Evolutionary conservation across 108 stramenopile genomes (phyloP).

Genomic region (Cylindrotheca fusiformis): DNA sequence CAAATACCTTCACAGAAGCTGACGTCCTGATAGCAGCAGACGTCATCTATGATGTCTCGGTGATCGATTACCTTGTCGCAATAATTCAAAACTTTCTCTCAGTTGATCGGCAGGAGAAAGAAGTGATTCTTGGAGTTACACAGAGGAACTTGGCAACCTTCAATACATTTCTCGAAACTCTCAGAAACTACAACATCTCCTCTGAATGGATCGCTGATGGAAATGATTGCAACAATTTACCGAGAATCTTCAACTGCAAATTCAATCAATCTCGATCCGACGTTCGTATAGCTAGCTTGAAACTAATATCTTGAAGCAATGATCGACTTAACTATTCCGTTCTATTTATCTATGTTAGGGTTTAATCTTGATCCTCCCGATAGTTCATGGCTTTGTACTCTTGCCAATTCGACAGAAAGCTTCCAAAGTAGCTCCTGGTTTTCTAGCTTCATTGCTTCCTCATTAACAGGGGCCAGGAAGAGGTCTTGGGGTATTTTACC

Average conservation of each 20-base stretch:
- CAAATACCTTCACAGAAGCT: constrained; percentile 23
- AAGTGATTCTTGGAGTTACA: constrained; percentile 58
- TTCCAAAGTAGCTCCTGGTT: constrained; percentile 12
- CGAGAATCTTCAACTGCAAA: constrained; percentile 51
- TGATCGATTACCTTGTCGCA: constrained; percentile 36
- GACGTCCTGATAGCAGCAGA: constrained; percentile 70
- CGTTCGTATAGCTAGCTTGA: constrained; percentile 31
- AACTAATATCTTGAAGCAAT: background rate
- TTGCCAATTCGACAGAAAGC: background rate
- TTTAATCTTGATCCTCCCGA: background rate
- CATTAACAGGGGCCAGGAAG: constrained; percentile 4
- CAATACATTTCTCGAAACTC: constrained; percentile 37
- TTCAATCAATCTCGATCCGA: constrained; percentile 52
- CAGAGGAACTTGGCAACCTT: constrained; percentile 55
- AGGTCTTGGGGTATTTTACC: constrained; percentile 22
- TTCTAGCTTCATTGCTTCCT: constrained; percentile 3
- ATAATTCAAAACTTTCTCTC: constrained; percentile 41
- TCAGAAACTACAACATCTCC: constrained; percentile 30
- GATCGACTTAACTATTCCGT: background rate
- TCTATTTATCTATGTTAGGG: background rate
- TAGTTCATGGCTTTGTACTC: background rate
- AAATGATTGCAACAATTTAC: constrained; percentile 12
- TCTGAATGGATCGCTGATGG: constrained; percentile 27
- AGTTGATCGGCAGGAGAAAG: constrained; percentile 4
- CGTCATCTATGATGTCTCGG: constrained; percentile 53